phyloP scores from a whole-genome alignment of 176 grass and related monocot species.

The Leersia perrieri region DNA sequence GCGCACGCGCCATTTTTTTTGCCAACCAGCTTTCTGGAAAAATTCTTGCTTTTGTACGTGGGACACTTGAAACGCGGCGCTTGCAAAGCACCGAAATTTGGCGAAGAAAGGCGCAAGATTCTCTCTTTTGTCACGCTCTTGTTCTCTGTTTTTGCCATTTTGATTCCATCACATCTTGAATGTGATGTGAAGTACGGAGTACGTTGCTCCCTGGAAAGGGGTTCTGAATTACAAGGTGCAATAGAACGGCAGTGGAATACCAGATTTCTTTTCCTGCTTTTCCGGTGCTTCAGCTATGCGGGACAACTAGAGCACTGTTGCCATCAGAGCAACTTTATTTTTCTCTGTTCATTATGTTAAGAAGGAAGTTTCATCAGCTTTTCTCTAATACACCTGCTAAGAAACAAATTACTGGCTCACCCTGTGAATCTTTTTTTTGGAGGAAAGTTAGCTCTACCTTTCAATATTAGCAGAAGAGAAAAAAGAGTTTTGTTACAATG shows the following conservation, averaged over 20 bases:
- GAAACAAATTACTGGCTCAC: neutral
- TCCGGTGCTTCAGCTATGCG: neutral
- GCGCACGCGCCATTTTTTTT: neutral
- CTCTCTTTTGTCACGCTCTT: neutral
- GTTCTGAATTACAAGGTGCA: neutral
- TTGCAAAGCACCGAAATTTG: neutral
- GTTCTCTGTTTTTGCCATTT: neutral
- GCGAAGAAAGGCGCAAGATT: neutral
- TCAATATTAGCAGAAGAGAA: too few species aligned
- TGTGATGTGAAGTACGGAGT: neutral
- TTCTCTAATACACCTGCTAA: neutral
- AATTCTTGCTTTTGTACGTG: neutral
- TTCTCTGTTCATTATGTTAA: neutral
- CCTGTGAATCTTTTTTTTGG: neutral
- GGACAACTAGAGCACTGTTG: neutral
- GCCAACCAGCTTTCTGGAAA: neutral
- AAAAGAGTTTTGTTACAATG: too few species aligned
- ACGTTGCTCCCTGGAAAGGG: neutral
- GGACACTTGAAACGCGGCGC: neutral
- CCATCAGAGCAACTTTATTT: neutral
- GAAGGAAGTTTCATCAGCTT: neutral
- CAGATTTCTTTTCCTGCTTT: neutral
- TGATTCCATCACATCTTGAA: neutral
- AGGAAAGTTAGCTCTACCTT: too few species aligned
- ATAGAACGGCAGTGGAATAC: neutral